Percentiles rank a stretch among this genome's conserved stretches.
Evolutionary conservation across 495 filamentous ascomycete genomes (phyloP).

Genomic region (Hypoxylon lienhwacheense): DNA sequence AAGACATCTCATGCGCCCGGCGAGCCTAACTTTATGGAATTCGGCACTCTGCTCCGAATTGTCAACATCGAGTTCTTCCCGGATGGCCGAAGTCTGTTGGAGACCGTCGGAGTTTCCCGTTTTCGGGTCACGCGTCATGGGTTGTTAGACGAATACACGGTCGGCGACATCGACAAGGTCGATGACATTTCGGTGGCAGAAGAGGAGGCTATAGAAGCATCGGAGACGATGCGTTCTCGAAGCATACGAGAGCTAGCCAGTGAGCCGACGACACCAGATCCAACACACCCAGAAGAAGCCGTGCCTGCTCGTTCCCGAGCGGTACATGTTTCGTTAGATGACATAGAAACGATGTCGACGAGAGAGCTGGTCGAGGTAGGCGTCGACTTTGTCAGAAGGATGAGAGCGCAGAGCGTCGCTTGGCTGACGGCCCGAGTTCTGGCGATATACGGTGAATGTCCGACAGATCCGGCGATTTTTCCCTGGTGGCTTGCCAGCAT

Average conservation of each 20-base stretch:
- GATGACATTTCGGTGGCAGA: conserved; percentile 79
- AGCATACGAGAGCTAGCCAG: conserved; percentile 20
- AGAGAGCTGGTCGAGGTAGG: conserved; percentile 64
- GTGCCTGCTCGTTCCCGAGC: conserved; percentile 6
- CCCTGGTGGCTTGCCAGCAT: conserved; percentile 92
- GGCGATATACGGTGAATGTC: conserved; percentile 74
- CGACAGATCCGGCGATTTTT: conserved; percentile 72
- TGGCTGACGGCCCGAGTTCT: conserved; percentile 75
- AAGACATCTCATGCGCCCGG: conserved; percentile 30
- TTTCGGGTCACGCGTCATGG: conserved; percentile 70
- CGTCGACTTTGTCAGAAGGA: conserved; percentile 66
- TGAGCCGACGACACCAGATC: conserved; percentile 5
- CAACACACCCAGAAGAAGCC: not conserved
- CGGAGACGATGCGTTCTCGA: conserved; percentile 51
- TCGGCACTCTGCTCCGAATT: conserved; percentile 78
- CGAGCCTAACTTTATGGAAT: conserved; percentile 60
- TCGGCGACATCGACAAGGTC: conserved; percentile 71
- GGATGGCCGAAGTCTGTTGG: conserved; percentile 79
- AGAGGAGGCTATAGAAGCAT: conserved; percentile 73
- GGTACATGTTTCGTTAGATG: conserved; percentile 30
- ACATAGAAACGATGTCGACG: conserved; percentile 67
- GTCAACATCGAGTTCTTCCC: conserved; percentile 69
- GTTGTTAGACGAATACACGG: conserved; percentile 72
- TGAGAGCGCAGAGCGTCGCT: conserved; percentile 63
- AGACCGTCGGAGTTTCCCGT: conserved; percentile 71